A percentile compares a stretch with the other conserved stretches of the same genome.
These are phyloP conservation scores for Parachlorella kessleri DNA, from an alignment of 139 green algal genomes.

Conservation along the genomic window DNA sequence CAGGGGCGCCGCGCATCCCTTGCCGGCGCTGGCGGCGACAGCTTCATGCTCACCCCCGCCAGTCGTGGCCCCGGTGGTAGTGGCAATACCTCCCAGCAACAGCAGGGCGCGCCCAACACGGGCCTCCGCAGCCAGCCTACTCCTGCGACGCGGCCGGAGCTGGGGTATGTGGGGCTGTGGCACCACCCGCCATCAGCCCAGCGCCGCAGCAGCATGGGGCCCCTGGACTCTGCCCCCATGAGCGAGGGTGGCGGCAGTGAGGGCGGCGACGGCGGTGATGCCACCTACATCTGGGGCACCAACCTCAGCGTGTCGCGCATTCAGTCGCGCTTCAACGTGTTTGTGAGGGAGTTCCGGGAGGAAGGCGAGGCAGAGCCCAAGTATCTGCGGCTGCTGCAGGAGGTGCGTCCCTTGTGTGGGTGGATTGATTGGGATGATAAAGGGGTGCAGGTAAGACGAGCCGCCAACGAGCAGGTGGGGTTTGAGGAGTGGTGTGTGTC, in stretches of 20 bases:
- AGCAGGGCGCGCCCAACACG: background rate
- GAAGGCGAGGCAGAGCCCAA: conserved; percentile 38
- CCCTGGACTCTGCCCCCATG: conserved; percentile 14
- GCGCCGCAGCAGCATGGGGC: conserved; percentile 32
- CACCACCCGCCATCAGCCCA: background rate
- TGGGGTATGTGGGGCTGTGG: conserved; percentile 40
- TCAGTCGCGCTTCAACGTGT: conserved; percentile 63
- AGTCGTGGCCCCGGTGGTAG: too few relatives aligned
- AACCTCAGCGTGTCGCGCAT: conserved; percentile 66
- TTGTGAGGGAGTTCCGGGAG: conserved; percentile 67
- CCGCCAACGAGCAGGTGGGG: too few relatives aligned
- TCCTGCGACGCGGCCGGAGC: conserved; percentile 17
- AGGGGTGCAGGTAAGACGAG: too few relatives aligned
- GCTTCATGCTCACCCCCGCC: conserved; percentile 12
- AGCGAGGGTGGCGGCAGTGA: too few relatives aligned
- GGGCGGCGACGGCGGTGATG: conserved; percentile 43
- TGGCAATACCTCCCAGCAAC: too few relatives aligned
- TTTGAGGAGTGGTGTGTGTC: too few relatives aligned
- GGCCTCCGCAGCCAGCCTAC: conserved; percentile 17
- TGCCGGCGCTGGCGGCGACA: background rate
- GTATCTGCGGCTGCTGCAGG: conserved; percentile 54
- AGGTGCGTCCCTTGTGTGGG: conserved; percentile 14
- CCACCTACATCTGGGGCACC: conserved; percentile 90
- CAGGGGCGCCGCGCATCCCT: too few relatives aligned
- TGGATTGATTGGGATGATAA: too few relatives aligned